Evolutionary conservation across 2,329 filamentous ascomycete species (phyloP), one percentile per base, ranked within the genome.

Genomic region (Curvularia sp.): DNA sequence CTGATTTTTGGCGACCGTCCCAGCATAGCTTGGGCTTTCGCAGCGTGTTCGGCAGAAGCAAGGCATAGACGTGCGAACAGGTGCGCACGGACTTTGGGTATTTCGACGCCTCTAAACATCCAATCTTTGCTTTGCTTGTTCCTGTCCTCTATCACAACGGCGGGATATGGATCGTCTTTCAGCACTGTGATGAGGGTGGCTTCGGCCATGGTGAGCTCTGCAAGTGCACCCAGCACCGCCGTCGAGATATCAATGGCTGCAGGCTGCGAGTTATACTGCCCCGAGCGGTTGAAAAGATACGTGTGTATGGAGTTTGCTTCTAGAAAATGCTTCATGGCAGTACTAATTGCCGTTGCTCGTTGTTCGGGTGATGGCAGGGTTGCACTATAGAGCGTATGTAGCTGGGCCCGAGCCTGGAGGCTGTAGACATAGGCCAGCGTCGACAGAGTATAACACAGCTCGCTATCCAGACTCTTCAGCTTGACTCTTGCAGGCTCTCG

Each of bases 161-260:
- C 88, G 1, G 94, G 90, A 71, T 97, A 98, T 0, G 94, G 93
- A 71, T 99, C 95, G 73, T 98, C 94, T 69, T 98, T 98, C 49
- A 96, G 77, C 0, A 98, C 92, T 0, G 92, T 92, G 1, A 97
- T 85, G 1, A 98, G 83, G 0, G 93, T 97, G 0, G 93, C 93
- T 78, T 97, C 94, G 1, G 93, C 92, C 30, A 95, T 82, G 0
- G 92, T 87, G 3, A 97, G 82, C 10, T 83, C 84, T 3, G 80
- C 80, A 49, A 83, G 67, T 15, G 80, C 81, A 12, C 77, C 78
- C 39, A 80, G 73, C 34, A 79, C 78, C 3, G 79, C 72, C 3
- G 77, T 71, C 7, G 80, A 76, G 12, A 81, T 79, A 55, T 83
- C 81, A 52, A 72, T 64, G 4, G 73, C 73, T 5, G 59, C 64